phyloP scores from a whole-genome alignment of 495 filamentous ascomycete genomes.

The Bombardia bombarda region DNA sequence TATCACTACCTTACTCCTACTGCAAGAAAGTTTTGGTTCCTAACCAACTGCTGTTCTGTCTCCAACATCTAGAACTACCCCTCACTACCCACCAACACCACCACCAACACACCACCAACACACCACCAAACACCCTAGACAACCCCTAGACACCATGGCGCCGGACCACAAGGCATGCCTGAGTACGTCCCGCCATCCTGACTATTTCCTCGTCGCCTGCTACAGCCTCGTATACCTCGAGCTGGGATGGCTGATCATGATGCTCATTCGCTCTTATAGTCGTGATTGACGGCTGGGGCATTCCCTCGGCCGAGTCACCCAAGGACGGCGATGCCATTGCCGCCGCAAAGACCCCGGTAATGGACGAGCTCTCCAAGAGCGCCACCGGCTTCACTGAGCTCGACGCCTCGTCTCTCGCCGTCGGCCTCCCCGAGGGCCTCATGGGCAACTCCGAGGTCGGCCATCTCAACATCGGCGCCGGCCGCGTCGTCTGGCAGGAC shows the following conservation, averaged over 20 bases:
- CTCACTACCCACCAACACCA: not conserved
- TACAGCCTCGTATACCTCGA: constrained; percentile 44
- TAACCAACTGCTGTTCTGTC: too few species aligned
- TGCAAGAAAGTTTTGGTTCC: too few species aligned
- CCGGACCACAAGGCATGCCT: constrained; percentile 90
- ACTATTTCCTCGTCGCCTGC: constrained; percentile 37
- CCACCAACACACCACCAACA: not conserved
- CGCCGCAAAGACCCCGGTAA: constrained; percentile 77
- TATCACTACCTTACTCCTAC: too few species aligned
- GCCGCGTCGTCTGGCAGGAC: constrained; percentile 98
- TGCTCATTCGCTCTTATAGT: constrained; percentile 48
- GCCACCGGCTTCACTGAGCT: constrained; percentile 54
- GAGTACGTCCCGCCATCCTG: constrained; percentile 54
- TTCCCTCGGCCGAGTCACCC: constrained; percentile 67
- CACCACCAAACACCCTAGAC: constrained; percentile 2
- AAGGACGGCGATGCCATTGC: constrained; percentile 90
- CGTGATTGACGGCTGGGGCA: constrained; percentile 98
- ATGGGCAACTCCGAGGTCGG: constrained; percentile 99
- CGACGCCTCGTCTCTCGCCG: constrained; percentile 91
- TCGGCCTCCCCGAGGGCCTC: constrained; percentile 89
- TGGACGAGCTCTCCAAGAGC: constrained; percentile 34
- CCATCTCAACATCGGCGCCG: constrained; percentile 96
- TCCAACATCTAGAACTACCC: not conserved
- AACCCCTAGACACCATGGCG: constrained; percentile 34
- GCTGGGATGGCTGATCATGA: constrained; percentile 44